Percentiles rank a stretch among this genome's conserved stretches.
phyloP scores from a whole-genome alignment of 1,284 basidiomycete genomes.

The Puccinia polysora region DNA sequence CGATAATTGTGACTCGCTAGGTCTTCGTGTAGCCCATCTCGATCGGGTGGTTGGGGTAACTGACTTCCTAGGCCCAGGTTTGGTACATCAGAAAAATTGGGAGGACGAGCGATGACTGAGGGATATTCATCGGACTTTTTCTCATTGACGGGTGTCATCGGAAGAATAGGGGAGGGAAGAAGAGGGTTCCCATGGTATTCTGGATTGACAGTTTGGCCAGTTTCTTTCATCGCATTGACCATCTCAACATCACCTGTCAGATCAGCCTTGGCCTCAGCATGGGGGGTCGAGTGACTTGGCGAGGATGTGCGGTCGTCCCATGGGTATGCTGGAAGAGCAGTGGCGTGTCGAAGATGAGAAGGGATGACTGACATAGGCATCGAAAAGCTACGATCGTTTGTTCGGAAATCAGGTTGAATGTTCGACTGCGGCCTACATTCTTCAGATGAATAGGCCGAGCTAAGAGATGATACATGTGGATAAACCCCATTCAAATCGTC shows the following conservation, averaged over 20 bases:
- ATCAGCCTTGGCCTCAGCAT: background rate
- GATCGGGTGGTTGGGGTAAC: background rate
- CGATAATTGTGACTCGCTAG: background rate
- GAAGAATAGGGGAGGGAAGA: too few species aligned
- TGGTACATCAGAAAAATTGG: background rate
- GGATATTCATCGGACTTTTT: too few species aligned
- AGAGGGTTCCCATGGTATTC: too few species aligned
- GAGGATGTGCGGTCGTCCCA: conserved; percentile 4
- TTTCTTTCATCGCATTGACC: background rate
- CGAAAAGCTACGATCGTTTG: conserved; percentile 3
- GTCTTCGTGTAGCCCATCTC: too few species aligned
- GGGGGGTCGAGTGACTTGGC: background rate
- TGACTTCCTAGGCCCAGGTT: background rate
- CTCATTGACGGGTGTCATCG: too few species aligned
- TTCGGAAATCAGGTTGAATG: background rate
- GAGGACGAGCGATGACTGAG: background rate
- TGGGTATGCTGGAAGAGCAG: background rate
- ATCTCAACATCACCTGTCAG: conserved; percentile 24
- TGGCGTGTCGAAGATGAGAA: background rate
- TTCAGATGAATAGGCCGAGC: conserved; percentile 4
- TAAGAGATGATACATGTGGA: background rate
- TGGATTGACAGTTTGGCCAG: too few species aligned
- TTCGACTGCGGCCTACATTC: background rate
- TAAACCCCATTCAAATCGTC: background rate
- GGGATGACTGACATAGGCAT: conserved; percentile 1